These are phyloP conservation scores for Purshia tridentata DNA, from an alignment of 306 rosid genomes.

Conservation along the genomic window DNA sequence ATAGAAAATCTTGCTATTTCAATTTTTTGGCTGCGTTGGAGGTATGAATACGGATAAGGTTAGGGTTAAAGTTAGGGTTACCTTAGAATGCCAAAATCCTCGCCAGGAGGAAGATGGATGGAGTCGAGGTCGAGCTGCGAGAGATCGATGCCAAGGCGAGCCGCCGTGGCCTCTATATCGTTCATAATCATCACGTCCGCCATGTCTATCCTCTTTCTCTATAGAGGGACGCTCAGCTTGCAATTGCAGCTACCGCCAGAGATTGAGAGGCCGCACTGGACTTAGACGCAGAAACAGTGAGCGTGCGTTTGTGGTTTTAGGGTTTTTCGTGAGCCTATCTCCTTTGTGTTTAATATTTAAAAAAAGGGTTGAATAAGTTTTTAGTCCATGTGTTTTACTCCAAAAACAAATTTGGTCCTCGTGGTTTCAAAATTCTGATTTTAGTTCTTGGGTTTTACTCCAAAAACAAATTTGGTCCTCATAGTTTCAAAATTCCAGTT, in stretches of 20 bases:
- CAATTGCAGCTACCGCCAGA: neutral
- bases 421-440: too few relatives aligned
- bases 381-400: too few relatives aligned
- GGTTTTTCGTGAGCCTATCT: neutral
- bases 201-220: slow-evolving; percentile 31
- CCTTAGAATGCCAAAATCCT: slow-evolving; percentile 64
- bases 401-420: too few relatives aligned
- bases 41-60: too few relatives aligned
- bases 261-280: neutral
- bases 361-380: too few relatives aligned
- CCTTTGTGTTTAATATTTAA: neutral
- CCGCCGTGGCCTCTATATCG: slow-evolving; percentile 71
- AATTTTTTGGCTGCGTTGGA: too few relatives aligned
- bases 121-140: slow-evolving; percentile 54
- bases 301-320: neutral
- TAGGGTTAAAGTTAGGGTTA: slow-evolving; percentile 10
- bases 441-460: too few relatives aligned
- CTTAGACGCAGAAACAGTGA: neutral
- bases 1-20: too few relatives aligned
- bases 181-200: slow-evolving; percentile 63
- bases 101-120: slow-evolving; percentile 59
- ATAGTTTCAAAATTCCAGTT: too few relatives aligned
- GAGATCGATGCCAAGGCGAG: slow-evolving; percentile 58
- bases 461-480: too few relatives aligned
- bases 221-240: neutral